Base-by-base conservation (phyloP, 1,284 basidiomycete genomes). In the Microbotryum violaceum region DNA sequence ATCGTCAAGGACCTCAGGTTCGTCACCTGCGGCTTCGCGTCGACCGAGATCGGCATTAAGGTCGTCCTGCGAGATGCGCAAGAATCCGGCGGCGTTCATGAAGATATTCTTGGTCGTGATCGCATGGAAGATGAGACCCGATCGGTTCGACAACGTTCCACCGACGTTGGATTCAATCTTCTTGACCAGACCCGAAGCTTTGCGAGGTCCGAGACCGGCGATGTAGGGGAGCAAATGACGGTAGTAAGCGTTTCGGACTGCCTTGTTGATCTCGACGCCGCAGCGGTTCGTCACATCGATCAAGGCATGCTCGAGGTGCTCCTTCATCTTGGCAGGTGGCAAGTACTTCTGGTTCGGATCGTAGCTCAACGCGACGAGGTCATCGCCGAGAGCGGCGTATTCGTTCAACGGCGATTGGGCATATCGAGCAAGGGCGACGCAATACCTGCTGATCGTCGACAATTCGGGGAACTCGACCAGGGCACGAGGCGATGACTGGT, bases 241-340 rank as follows among this genome's bases (percentile, higher is more conserved):
- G 71, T 93, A 89, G 75, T 97, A 97, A 1, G 84, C 74, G 75
- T 96, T 89, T 2, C 84, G 84, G 31, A 91, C 85, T 37, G 91
- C 89, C 33, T 86, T 85, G 74, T 99, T 97, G 77, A 99, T 88
- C 74, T 97, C 93, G 50, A 98, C 91, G 27, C 96, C 96, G 65
- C 92, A 86, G 70, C 85, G 85, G 77, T 93, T 97, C 64, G 90
- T 87, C 21, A 89, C 80, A 72, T 97, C 91, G 58, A 96, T 89
- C 48, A 99, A 77, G 49, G 85, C 86, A 46, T 90, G 84, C 76
- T 99, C 96, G 37, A 97, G 82, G 10, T 87, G 84, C 18, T 80
- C 76, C 57, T 91, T 77, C 25, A 98, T 79, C 72, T 92, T 93
- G 71, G 96, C 94, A 25, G 8, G 18, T 77, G 83, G 74, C 67